Conservation (phyloP, 805 yeast species). For the Suhomyces emberorum region DNA sequence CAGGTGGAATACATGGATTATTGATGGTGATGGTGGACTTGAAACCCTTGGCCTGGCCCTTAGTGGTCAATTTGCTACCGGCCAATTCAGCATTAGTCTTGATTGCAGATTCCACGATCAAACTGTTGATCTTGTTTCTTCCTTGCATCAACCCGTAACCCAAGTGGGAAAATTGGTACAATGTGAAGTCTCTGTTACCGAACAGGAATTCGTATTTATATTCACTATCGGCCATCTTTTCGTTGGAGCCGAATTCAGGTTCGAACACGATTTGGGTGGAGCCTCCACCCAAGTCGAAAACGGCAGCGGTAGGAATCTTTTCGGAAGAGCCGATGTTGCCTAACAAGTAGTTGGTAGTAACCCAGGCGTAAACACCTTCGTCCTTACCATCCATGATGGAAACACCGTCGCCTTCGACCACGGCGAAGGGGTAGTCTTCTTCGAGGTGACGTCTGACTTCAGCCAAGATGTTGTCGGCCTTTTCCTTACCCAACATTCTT, state of each 20-base stretch:
- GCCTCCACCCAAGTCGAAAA: conserved; percentile 97
- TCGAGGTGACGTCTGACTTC: conserved; percentile 78
- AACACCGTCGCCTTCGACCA: conserved; percentile 82
- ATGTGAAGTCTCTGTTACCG: conserved; percentile 74
- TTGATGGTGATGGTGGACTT: conserved; percentile 46
- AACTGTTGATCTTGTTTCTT: conserved; percentile 71
- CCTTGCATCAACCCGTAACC: conserved; percentile 97
- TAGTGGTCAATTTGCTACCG: conserved; percentile 18
- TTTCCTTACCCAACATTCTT: conserved; percentile 75
- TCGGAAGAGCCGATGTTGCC: conserved; percentile 88
- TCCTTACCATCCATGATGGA: conserved; percentile 94
- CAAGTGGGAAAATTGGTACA: conserved; percentile 92
- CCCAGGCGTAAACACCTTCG: conserved; percentile 99
- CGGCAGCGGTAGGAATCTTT: conserved; percentile 87
- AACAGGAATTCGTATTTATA: conserved; percentile 77
- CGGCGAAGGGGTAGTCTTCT: conserved; percentile 84
- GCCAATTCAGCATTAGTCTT: conserved; percentile 22
- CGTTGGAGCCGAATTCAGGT: conserved; percentile 65
- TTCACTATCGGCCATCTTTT: conserved; percentile 77
- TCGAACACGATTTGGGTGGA: conserved; percentile 98
- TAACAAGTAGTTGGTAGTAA: conserved; percentile 87
- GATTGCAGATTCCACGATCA: conserved; percentile 54
- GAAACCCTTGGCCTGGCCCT: conserved; percentile 35
- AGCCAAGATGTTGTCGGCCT: conserved; percentile 64
- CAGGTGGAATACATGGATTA: conserved; percentile 91